Conservation (phyloP, 352 stramenopile genomes). For the Peronospora belbahrii region DNA sequence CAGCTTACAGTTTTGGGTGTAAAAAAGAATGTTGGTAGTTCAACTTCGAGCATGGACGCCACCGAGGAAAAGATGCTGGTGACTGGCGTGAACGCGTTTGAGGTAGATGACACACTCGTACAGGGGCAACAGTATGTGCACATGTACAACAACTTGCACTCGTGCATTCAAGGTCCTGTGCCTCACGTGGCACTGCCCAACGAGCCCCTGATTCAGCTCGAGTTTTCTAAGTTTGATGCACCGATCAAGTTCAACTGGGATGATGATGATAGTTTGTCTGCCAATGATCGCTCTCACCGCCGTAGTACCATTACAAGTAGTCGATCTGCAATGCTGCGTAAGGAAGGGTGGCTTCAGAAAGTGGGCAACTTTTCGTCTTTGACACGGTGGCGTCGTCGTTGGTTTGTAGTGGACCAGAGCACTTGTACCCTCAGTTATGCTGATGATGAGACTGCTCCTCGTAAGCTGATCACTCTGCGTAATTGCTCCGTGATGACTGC, state of each 20-base stretch:
- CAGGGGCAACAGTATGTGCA: conserved; percentile 66
- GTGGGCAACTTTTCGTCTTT: conserved; percentile 61
- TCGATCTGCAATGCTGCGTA: conserved; percentile 52
- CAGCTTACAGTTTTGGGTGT: conserved; percentile 68
- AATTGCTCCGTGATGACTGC: conserved; percentile 64
- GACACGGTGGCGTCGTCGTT: conserved; percentile 67
- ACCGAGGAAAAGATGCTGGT: conserved; percentile 69
- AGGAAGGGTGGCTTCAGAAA: conserved; percentile 82
- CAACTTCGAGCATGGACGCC: conserved; percentile 29
- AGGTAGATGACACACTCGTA: conserved; percentile 58
- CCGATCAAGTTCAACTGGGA: conserved; percentile 76
- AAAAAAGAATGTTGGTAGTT: conserved; percentile 51
- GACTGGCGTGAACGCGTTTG: conserved; percentile 76
- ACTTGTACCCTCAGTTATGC: conserved; percentile 77
- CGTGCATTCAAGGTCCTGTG: conserved; percentile 57
- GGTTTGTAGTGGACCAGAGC: conserved; percentile 74
- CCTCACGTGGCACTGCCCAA: conserved; percentile 63
- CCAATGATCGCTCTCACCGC: conserved; percentile 33
- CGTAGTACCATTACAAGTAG: conserved; percentile 47
- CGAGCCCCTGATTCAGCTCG: conserved; percentile 62
- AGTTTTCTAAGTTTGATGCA: conserved; percentile 53
- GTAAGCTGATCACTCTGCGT: conserved; percentile 65
- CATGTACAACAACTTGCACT: conserved; percentile 80
- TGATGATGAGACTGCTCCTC: conserved; percentile 53
- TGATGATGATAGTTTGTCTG: conserved; percentile 18